Evolutionary conservation across 768 basidiomycete species (phyloP), one percentile per base, ranked within the genome.

Genomic region (Plicaturopsis crispa): DNA sequence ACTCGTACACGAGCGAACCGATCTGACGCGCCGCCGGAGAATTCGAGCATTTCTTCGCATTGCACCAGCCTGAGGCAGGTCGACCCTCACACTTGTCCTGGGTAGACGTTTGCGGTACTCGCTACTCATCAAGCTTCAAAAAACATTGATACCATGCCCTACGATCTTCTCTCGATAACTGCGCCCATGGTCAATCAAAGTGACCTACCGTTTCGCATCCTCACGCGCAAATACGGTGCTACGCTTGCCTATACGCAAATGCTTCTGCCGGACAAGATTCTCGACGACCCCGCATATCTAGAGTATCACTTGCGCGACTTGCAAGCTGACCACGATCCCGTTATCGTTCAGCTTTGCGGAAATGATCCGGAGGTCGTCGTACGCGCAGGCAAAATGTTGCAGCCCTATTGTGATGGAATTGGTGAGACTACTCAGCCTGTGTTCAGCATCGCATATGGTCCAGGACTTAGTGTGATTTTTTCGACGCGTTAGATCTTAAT

Each of bases 151-250:
- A n/a, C n/a, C n/a, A n/a, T 28, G 14, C 26, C 26, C 26, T 8
- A 28, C 26, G 8, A 8, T 8, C 46, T 67, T 41, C 44, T 52
- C 17, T 66, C 57, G 40, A 69, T 84, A 38, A 67, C 79, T 5
- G 83, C 84, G 5, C 84, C 83, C 3, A 86, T 86, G 84, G 72
- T 88, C 41, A 78, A 83, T 42, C 84, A 86, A 51, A 84, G 82
- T 19, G 85, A 89, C 47, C 66, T 81, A 0, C 80, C 85, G 1
- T 88, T 86, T 49, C 70, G 85, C 23, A 46, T 72, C 10, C 68
- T 87, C 36, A 72, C 73, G 3, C 67, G 72, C 39, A 63, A 61
- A 42, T 69, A 86, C 55, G 78, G 80, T 14, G 73, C 80, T 19
- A 84, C 83, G 1, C 52, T 78, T 47, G 64, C 75, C 12, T 86